Evolutionary conservation across 768 basidiomycete species (phyloP), one percentile per base, ranked within the genome.

Genomic region (Kwoniella dejecticola): DNA sequence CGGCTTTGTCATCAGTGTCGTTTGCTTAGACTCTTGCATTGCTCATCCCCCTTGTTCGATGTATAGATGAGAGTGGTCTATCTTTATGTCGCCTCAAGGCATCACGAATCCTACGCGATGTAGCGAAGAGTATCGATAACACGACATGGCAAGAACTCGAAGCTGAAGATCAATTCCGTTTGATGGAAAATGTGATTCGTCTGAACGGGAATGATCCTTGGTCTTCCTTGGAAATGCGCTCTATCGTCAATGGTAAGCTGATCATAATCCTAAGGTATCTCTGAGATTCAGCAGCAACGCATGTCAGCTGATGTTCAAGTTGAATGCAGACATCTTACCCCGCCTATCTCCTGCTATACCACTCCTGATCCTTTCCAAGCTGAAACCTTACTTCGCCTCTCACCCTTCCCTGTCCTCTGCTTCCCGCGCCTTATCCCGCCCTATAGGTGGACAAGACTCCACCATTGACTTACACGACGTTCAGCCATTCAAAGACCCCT

Each of bases 371-470:
- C 57, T 57, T 3, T 44, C 56, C 4, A 58, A 54, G 13, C 56
- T 76, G 19, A 63, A 64, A 29, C 55, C 48, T 23, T 54, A 63
- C 67, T 68, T 61, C 50, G 64, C 60, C 29, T 67, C 42, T 46
- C 77, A 66, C 54, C 77, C 66, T 33, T 69, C 63, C 53, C 65
- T 70, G 40, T 69, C 66, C 52, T 52, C 57, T 4, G 64, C 62
- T 50, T 65, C 52, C 23, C 66, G 68, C 23, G 74, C 74, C 15
- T 66, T 72, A 6, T 21, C 48, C 2, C 60, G 70, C 7, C 69
- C 71, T 13, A 66, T 66, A 4, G 71, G 69, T 5, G 71, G 71
- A n/a, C 21, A 47, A 57, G 65, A 68, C 4, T 64, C 68, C 17
- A 27, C 53, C 4, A 59, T 58, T 11, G 74, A 76, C 44, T 60